Evolutionary conservation across 73 alveolate genomes (phyloP), one percentile per base, ranked within the genome.

Genomic region (Symbiodinium pilosum): DNA sequence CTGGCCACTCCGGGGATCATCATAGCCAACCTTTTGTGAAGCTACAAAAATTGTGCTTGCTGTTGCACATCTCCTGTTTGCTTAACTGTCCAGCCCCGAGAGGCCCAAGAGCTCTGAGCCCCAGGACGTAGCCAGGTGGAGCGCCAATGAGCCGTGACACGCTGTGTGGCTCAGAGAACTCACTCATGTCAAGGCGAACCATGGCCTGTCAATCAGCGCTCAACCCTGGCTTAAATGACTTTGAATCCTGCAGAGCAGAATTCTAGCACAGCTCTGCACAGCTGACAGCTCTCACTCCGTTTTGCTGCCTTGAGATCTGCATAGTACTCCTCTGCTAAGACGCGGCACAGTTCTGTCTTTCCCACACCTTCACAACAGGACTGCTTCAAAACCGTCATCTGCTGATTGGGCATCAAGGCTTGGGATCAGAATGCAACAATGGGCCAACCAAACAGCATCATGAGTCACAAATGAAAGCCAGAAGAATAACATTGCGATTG

Each of bases 121-220:
- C n/a, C n/a, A n/a, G 3, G 89, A 51, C 94, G 51, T 93, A 93
- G 64, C 99, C 99, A 38, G 99, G 99, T 11, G 99, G 99, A n/a
- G 99, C 99, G 43, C 99, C 99, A 34, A 95, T 81, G 86, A 95
- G 98, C 18, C 99, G 85, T 42, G 99, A 95, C 32, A 95, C 99
- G 83, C 97, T 89, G 87, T 95, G 99, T n/a, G 94, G 86, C 81
- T 95, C 99, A 20, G 86, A 83, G 85, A 83, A 95, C 83, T 95
- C 99, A 59, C 94, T 81, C 99, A 95, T 95, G 99, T 95, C 99
- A 71, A 95, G 93, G 75, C 99, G 99, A 54, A 95, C 51, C 93
- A 95, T 41, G 44, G 98, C 97, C 93, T 95, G 16, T 34, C 59
- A 16, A n/a, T n/a, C n/a, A n/a, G n/a, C 38, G 30, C n/a, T n/a